A percentile compares a stretch with the other conserved stretches of the same genome.
These are phyloP conservation scores for Clitopilus passeckerianus DNA, from an alignment of 768 basidiomycete genomes.

Conservation along the genomic window DNA sequence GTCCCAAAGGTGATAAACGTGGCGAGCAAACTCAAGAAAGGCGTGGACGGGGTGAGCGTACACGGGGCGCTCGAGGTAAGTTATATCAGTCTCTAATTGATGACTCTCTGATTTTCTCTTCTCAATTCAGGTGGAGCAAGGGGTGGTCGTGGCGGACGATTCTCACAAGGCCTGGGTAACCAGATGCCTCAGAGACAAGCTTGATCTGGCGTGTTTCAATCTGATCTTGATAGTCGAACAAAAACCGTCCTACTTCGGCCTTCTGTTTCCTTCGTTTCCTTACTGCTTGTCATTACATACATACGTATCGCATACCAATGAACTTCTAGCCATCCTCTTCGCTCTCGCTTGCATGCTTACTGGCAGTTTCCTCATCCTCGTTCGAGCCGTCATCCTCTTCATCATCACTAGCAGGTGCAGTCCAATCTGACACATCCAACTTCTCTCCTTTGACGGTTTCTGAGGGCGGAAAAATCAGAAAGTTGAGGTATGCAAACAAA, in stretches of 20 bases:
- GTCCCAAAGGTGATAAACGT: conserved; percentile 71
- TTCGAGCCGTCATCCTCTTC: conserved; percentile 8
- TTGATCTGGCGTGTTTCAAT: conserved; percentile 10
- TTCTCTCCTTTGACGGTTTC: conserved; percentile 47
- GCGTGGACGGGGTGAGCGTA: conserved; percentile 68
- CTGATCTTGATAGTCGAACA: no score
- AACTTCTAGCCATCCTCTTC: neutral
- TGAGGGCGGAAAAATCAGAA: conserved; percentile 15
- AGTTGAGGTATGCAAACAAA: neutral
- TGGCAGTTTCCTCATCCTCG: neutral
- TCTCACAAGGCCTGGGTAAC: conserved; percentile 78
- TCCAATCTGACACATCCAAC: conserved; percentile 31
- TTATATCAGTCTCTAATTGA: neutral
- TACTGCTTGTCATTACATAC: neutral
- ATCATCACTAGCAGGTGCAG: conserved; percentile 17
- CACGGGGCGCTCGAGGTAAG: conserved; percentile 58
- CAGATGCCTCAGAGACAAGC: conserved; percentile 51
- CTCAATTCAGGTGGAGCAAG: conserved; percentile 45
- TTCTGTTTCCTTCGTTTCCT: neutral
- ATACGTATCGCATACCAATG: neutral
- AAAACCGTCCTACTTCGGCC: no score
- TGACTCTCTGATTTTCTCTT: neutral
- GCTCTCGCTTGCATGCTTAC: neutral
- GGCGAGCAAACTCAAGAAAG: conserved; percentile 78
- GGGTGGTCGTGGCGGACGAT: conserved; percentile 72